Base-by-base conservation (phyloP, 2,329 filamentous ascomycete species). In the Fusarium sororula region DNA sequence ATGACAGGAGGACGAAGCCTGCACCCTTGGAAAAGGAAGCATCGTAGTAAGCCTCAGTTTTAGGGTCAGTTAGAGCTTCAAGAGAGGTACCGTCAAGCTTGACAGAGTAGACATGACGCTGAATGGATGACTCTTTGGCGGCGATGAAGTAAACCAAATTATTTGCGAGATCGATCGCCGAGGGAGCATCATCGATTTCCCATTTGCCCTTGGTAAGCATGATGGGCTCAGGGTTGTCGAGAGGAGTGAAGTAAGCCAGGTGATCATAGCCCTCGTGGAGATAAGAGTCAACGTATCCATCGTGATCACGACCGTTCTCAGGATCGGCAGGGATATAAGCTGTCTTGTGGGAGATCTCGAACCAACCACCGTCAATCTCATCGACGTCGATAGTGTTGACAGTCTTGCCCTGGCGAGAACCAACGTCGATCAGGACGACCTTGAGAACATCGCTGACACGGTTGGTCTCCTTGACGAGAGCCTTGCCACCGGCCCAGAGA, bases 311-410 rank as follows among this genome's bases (percentile, higher is more conserved):
- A 20, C 93, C 94, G 71, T 93, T 94, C 17, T 84, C 82, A 28
- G 93, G 89, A 80, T 98, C 94, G 7, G 94, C 93, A 5, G 96
- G 96, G 65, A 99, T 92, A 79, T 93, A 98, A 20, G 87, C 91
- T 7, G 95, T 98, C 47, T 92, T 90, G 77, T 98, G 92, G 2
- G 94, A 94, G 47, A 98, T 94, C 83, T 99, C 96, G 77, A 98
- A 96, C 96, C 96, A 99, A 39, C 96, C 97, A 28, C 95, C 95
- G 81, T 99, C 96, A n/a, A 98, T 87, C 65, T 92, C 88, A 73
- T 91, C 90, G 55, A 98, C 90, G 81, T 99, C 91, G 55, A 94
- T 89, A 26, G 91, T 92, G 72, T 96, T 89, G 54, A 98, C 91
- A 2, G 93, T 92, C 81, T 92, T 93, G 37, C 94, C 95, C 26